Conservation (phyloP, 805 yeast species). For the Zygoascus bituminiphila region DNA sequence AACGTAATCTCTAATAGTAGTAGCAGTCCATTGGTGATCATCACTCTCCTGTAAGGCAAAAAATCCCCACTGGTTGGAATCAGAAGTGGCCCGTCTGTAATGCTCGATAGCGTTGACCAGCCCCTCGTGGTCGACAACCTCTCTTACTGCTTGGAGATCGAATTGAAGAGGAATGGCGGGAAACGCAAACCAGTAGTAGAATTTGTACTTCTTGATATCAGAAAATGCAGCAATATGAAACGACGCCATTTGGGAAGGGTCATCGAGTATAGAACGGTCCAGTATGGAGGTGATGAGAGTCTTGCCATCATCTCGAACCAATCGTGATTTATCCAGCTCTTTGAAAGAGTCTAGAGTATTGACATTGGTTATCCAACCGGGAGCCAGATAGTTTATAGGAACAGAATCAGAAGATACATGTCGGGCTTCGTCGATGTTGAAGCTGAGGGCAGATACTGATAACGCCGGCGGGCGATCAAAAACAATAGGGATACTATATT, state of each 20-base stretch:
- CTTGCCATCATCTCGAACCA: conserved; percentile 39
- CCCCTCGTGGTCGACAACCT: neutral
- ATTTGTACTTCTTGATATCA: conserved; percentile 82
- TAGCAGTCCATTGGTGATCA: conserved; percentile 11
- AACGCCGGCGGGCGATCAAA: conserved; percentile 31
- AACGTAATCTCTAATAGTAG: conserved; percentile 15
- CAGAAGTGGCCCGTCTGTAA: conserved; percentile 11
- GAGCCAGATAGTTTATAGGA: conserved; percentile 23
- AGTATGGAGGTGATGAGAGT: conserved; percentile 25
- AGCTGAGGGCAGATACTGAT: conserved; percentile 18
- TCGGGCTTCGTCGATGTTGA: conserved; percentile 19
- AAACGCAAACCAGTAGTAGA: conserved; percentile 82
- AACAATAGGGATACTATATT: conserved; percentile 23
- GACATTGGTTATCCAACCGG: conserved; percentile 48
- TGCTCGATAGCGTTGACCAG: conserved; percentile 5
- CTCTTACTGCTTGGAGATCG: conserved; percentile 21
- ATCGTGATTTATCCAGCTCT: conserved; percentile 49
- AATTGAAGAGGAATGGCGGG: conserved; percentile 57
- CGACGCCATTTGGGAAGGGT: conserved; percentile 35
- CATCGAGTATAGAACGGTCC: conserved; percentile 29
- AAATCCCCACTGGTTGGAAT: conserved; percentile 25
- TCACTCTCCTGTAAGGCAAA: conserved; percentile 18
- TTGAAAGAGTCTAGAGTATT: conserved; percentile 87
- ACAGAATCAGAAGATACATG: neutral
- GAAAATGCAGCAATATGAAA: conserved; percentile 63